phyloP scores from a whole-genome alignment of 495 filamentous ascomycete species.

The Podospora australis region DNA sequence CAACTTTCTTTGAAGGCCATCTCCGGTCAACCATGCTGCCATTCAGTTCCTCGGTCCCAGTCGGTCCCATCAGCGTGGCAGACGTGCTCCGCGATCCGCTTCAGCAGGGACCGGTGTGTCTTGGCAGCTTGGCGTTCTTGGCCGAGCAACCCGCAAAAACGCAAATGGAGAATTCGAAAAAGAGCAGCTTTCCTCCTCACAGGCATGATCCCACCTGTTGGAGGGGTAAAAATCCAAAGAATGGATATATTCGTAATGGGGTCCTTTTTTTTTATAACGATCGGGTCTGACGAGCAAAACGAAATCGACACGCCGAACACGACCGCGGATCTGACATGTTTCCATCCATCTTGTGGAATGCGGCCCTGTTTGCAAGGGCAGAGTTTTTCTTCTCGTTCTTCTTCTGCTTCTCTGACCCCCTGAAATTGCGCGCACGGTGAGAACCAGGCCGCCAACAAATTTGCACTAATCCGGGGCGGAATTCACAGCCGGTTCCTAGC shows the following conservation, averaged over 20 bases:
- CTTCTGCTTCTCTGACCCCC: constrained; percentile 2
- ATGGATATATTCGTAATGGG: background rate
- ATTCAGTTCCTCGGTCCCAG: background rate
- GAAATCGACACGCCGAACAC: background rate
- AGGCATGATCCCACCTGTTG: constrained; percentile 4
- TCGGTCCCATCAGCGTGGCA: constrained; percentile 20
- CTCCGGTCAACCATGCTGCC: constrained; percentile 7
- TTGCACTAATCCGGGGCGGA: constrained; percentile 25
- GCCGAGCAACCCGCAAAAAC: constrained; percentile 6
- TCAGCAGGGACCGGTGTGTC: constrained; percentile 12
- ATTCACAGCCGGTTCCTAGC: constrained; percentile 17
- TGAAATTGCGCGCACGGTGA: constrained; percentile 20
- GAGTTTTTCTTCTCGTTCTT: background rate
- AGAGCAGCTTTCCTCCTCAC: background rate
- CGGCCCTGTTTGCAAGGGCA: too few relatives aligned
- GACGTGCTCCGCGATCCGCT: constrained; percentile 15
- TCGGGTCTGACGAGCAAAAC: background rate
- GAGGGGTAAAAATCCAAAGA: constrained; percentile 8
- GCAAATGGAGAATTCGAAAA: too few relatives aligned
- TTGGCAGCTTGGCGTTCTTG: constrained; percentile 14
- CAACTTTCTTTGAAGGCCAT: background rate
- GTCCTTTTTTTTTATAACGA: background rate
- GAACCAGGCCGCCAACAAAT: constrained; percentile 14
- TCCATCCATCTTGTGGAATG: too few relatives aligned
- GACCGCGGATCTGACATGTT: too few relatives aligned